These are phyloP conservation scores for Colletotrichum truncatum DNA, from an alignment of 2,329 filamentous ascomycete genomes.

Conservation along the genomic window DNA sequence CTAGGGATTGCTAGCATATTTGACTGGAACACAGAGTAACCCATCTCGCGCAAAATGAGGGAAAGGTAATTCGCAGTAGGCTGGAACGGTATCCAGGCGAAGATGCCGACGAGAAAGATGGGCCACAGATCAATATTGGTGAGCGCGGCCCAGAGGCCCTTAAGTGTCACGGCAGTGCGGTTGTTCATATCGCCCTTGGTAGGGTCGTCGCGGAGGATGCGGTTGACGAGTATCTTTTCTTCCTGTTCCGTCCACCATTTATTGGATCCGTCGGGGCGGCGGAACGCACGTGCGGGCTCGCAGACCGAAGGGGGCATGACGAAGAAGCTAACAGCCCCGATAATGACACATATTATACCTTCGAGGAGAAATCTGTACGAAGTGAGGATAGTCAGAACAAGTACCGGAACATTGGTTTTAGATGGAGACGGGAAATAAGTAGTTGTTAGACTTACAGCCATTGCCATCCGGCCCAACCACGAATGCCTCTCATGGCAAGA, in stretches of 20 bases:
- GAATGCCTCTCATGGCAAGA: constrained; percentile 57
- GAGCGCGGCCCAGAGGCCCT: constrained; percentile 58
- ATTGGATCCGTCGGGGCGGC: constrained; percentile 45
- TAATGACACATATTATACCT: constrained; percentile 37
- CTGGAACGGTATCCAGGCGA: constrained; percentile 43
- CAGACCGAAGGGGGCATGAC: constrained; percentile 36
- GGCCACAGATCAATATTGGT: constrained; percentile 59
- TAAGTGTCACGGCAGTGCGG: constrained; percentile 60
- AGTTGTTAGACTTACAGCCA: constrained; percentile 49
- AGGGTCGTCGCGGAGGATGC: constrained; percentile 63
- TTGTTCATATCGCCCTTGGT: constrained; percentile 68
- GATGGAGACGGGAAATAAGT: background rate
- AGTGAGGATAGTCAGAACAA: no score
- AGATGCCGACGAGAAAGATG: constrained; percentile 56
- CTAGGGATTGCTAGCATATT: constrained; percentile 46
- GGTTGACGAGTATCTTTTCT: constrained; percentile 65
- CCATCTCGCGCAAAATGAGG: constrained; percentile 33
- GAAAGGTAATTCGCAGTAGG: constrained; percentile 36
- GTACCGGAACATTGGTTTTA: no score
- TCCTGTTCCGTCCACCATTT: constrained; percentile 60
- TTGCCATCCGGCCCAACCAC: constrained; percentile 63
- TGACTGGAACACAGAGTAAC: constrained; percentile 53
- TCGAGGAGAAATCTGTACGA: constrained; percentile 46
- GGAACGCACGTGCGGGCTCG: background rate
- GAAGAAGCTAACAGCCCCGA: constrained; percentile 50